Evolutionary conservation across 2,329 filamentous ascomycete species (phyloP).

Genomic region (Stemphylium vesicarium): DNA sequence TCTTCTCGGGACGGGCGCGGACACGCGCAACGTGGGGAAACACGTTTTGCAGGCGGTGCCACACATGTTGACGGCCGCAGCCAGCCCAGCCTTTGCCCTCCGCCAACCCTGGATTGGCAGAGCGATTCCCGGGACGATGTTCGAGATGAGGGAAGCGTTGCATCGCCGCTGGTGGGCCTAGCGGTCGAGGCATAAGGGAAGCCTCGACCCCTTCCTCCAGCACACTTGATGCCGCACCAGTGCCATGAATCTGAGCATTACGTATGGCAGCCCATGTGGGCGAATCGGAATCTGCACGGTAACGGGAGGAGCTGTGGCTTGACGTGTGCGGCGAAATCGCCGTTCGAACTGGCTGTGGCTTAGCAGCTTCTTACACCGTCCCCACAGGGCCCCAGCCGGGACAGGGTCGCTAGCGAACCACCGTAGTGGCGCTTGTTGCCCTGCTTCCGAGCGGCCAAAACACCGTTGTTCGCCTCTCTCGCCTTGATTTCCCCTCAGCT

Average conservation of each 20-base stretch:
- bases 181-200: constrained; percentile 4
- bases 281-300: constrained; percentile 32
- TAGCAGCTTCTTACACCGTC: constrained; percentile 16
- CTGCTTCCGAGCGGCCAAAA: constrained; percentile 12
- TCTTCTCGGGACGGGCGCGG: constrained; percentile 33
- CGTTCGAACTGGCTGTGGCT: constrained; percentile 23
- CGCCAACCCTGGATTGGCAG: constrained; percentile 20
- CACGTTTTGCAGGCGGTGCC: constrained; percentile 35
- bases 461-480: constrained; percentile 20
- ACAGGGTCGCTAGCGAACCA: constrained; percentile 14
- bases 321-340: constrained; percentile 28
- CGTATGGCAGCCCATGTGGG: not conserved
- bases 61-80: constrained; percentile 28
- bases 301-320: constrained; percentile 22
- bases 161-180: constrained; percentile 7
- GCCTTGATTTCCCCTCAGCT: constrained; percentile 20
- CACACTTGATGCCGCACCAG: not conserved
- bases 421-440: constrained; percentile 18
- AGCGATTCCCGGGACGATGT: constrained; percentile 9
- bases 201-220: too few species aligned
- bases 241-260: not conserved
- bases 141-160: constrained; percentile 9
- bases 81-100: constrained; percentile 17
- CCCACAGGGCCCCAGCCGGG: not conserved
- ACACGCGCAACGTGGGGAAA: constrained; percentile 44